phyloP scores from a whole-genome alignment of 306 rosid species.

The Gillenia trifoliata region DNA sequence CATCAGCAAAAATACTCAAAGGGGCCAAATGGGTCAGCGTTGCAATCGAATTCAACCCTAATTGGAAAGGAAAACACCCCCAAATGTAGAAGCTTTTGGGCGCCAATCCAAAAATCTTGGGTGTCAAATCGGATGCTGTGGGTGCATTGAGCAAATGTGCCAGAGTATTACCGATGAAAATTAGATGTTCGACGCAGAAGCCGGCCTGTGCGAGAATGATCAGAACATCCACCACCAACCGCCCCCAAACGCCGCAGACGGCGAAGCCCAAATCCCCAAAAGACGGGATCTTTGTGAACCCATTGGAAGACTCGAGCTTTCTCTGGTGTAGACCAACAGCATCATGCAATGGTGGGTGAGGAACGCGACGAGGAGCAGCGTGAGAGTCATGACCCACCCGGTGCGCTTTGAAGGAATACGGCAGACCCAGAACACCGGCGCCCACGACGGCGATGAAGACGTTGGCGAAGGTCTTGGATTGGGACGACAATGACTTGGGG shows the following conservation, averaged over 20 bases:
- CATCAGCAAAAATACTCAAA: slow-evolving; percentile 51
- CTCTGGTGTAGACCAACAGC: slow-evolving; percentile 49
- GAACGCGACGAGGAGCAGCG: slow-evolving; percentile 35
- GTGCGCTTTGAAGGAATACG: slow-evolving; percentile 53
- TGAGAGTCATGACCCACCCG: slow-evolving; percentile 45
- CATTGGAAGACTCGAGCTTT: slow-evolving; percentile 35
- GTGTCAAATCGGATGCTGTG: slow-evolving; percentile 3
- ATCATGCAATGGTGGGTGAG: slow-evolving; percentile 53
- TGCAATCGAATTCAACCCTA: slow-evolving; percentile 42
- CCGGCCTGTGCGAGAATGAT: slow-evolving; percentile 46
- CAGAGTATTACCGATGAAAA: slow-evolving; percentile 49
- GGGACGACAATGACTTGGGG: slow-evolving; percentile 24
- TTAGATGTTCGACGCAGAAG: slow-evolving; percentile 45
- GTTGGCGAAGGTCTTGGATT: slow-evolving; percentile 47
- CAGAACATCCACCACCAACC: slow-evolving; percentile 33
- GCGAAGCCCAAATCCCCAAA: slow-evolving; percentile 52
- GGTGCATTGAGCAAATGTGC: slow-evolving; percentile 27
- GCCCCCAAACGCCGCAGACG: slow-evolving; percentile 39
- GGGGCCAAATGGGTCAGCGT: slow-evolving; percentile 48
- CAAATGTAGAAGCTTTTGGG: slow-evolving; percentile 44
- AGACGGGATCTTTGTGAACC: slow-evolving; percentile 28
- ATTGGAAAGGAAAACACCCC: slow-evolving; percentile 48
- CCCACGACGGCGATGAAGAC: slow-evolving; percentile 53
- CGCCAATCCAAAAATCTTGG: slow-evolving; percentile 22
- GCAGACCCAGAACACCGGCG: slow-evolving; percentile 54